phyloP scores from a whole-genome alignment of 345 rosid species.

The Rhodamnia rubescens region DNA sequence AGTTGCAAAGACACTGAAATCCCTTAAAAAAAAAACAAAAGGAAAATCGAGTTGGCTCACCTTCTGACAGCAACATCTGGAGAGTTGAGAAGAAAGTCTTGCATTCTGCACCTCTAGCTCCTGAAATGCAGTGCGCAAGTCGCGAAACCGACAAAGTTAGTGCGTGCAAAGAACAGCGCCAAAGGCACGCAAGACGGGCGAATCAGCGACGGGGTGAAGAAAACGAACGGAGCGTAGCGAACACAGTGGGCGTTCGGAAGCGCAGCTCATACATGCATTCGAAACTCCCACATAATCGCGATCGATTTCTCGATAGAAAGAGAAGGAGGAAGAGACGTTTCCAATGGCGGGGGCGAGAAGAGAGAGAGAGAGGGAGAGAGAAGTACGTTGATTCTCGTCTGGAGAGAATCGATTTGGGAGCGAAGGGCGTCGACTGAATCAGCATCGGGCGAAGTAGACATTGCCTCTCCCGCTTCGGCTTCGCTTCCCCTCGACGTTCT shows the following conservation, averaged over 20 bases:
- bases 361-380: neutral
- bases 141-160: neutral
- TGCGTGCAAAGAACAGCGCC: neutral
- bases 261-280: neutral
- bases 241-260: too few relatives aligned
- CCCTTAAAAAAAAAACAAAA: neutral
- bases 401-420: conserved; percentile 12
- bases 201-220: too few relatives aligned
- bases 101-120: conserved; percentile 58
- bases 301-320: neutral
- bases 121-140: conserved; percentile 14
- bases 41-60: conserved; percentile 10
- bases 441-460: neutral
- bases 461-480: neutral
- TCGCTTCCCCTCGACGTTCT: conserved; percentile 1
- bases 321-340: neutral
- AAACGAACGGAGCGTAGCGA: too few relatives aligned
- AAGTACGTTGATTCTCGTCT: conserved; percentile 9
- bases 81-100: conserved; percentile 31
- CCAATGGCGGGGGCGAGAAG: neutral
- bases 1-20: neutral
- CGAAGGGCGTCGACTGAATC: conserved; percentile 1
- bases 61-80: conserved; percentile 44
- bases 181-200: too few relatives aligned
- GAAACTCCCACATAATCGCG: neutral